Evolutionary conservation across 805 yeast species (phyloP).

Genomic region (Komagataella ulmi): DNA sequence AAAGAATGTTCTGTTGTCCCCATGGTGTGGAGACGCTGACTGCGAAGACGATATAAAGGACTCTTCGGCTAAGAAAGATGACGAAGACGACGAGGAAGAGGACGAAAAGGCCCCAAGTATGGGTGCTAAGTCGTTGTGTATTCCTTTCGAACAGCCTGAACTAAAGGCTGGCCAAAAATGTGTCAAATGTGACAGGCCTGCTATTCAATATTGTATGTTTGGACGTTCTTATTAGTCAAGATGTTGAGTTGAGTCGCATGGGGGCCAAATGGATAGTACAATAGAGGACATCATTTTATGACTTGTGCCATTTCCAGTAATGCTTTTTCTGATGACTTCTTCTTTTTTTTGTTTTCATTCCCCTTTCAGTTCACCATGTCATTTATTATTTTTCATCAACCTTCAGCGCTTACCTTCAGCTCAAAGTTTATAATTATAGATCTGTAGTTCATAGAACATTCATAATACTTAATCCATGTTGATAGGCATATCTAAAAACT

Average conservation of each 20-base stretch:
- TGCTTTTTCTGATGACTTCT: neutral
- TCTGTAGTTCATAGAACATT: neutral
- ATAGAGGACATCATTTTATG: neutral
- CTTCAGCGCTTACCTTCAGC: constrained; percentile 1
- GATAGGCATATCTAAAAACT: neutral
- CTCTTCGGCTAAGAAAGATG: constrained; percentile 64
- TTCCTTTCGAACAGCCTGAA: constrained; percentile 86
- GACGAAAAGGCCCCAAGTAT: constrained; percentile 97
- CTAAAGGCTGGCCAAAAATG: constrained; percentile 73
- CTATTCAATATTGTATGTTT: constrained; percentile 82
- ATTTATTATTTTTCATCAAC: neutral
- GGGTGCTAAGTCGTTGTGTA: constrained; percentile 99
- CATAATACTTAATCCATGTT: neutral
- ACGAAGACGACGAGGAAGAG: constrained; percentile 73
- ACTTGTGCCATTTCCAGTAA: neutral
- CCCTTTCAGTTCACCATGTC: neutral
- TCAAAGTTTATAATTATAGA: constrained; percentile 2
- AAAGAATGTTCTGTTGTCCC: constrained; percentile 83
- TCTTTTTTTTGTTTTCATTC: neutral
- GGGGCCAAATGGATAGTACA: neutral
- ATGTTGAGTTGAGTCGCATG: neutral
- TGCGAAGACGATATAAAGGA: constrained; percentile 98
- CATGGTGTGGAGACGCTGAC: constrained; percentile 93
- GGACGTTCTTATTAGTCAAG: constrained; percentile 77
- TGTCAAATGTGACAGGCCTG: constrained; percentile 68